Evolutionary conservation across 1,284 basidiomycete species (phyloP).

Genomic region (Trichosporon ovoides): DNA sequence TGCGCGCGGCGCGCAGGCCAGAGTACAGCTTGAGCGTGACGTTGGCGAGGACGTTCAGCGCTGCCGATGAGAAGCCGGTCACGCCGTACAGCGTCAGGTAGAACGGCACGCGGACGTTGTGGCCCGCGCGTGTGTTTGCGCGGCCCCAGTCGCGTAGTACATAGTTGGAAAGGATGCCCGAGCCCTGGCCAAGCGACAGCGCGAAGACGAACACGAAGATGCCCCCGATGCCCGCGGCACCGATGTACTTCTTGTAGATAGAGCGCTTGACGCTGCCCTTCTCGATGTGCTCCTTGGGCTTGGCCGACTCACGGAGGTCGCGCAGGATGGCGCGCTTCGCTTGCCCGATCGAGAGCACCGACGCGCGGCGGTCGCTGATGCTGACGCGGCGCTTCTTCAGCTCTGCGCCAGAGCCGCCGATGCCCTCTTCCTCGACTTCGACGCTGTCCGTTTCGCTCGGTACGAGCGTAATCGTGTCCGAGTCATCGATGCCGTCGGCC

Average conservation of each 20-base stretch:
- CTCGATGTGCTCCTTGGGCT: conserved; percentile 70
- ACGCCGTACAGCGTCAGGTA: conserved; percentile 43
- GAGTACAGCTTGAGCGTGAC: conserved; percentile 74
- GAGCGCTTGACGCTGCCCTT: conserved; percentile 72
- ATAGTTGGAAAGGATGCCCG: conserved; percentile 57
- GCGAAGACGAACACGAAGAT: conserved; percentile 63
- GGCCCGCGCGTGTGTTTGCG: conserved; percentile 63
- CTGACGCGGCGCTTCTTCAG: conserved; percentile 38
- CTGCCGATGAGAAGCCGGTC: conserved; percentile 55
- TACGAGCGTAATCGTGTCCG: conserved; percentile 48
- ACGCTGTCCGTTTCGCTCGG: conserved; percentile 29
- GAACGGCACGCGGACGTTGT: conserved; percentile 51
- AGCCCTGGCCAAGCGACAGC: conserved; percentile 52
- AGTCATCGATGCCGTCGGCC: conserved; percentile 45
- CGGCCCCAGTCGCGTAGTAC: conserved; percentile 75
- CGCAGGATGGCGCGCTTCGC: conserved; percentile 46
- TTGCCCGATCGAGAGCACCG: conserved; percentile 42
- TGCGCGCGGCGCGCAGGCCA: conserved; percentile 65
- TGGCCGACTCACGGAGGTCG: conserved; percentile 47
- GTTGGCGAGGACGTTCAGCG: conserved; percentile 57
- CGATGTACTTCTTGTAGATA: conserved; percentile 74
- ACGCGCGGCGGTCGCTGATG: conserved; percentile 41
- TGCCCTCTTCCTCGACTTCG: conserved; percentile 26
- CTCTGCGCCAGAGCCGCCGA: conserved; percentile 32
- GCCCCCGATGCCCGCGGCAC: conserved; percentile 68